These are phyloP conservation scores for Trichoderma aggressivum DNA, from an alignment of 2,329 filamentous ascomycete genomes.

Conservation along the genomic window DNA sequence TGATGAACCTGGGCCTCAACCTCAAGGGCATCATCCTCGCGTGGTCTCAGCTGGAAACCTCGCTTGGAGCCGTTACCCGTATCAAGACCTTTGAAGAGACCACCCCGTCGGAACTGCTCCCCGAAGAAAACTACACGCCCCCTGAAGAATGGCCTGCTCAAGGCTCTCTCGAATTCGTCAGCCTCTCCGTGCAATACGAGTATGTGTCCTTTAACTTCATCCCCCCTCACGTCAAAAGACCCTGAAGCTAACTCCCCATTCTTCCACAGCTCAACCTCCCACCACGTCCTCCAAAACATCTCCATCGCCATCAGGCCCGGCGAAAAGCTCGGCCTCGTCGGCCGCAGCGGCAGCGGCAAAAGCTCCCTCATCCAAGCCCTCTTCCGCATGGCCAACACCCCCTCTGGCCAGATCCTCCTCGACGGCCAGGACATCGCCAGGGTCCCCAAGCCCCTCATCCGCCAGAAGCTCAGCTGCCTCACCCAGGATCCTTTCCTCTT, in stretches of 20 bases:
- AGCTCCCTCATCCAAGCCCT: conserved; percentile 43
- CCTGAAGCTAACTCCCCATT: neutral
- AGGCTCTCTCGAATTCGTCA: conserved; percentile 26
- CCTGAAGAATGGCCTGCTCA: conserved; percentile 24
- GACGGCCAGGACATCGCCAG: conserved; percentile 41
- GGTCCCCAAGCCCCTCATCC: conserved; percentile 28
- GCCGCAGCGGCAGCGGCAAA: conserved; percentile 42
- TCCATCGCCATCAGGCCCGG: conserved; percentile 32
- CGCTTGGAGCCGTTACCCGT: conserved; percentile 30
- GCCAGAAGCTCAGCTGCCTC: conserved; percentile 41
- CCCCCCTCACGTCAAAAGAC: neutral
- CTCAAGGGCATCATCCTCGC: conserved; percentile 29
- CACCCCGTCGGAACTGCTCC: conserved; percentile 26
- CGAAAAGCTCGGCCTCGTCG: conserved; percentile 42
- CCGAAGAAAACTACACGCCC: conserved; percentile 21
- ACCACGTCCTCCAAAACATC: conserved; percentile 31
- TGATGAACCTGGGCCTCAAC: conserved; percentile 28
- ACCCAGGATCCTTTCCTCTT: conserved; percentile 54
- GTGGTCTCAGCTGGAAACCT: conserved; percentile 32
- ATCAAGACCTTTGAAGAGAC: conserved; percentile 28
- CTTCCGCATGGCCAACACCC: conserved; percentile 46
- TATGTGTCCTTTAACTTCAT: conserved; percentile 19
- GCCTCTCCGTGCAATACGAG: conserved; percentile 29
- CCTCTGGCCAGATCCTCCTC: conserved; percentile 41
- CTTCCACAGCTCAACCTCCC: conserved; percentile 20